Percentiles rank a stretch among this genome's conserved stretches.
These are phyloP conservation scores for Polytolypa hystricis DNA, from an alignment of 2,329 filamentous ascomycete species.

Conservation along the genomic window DNA sequence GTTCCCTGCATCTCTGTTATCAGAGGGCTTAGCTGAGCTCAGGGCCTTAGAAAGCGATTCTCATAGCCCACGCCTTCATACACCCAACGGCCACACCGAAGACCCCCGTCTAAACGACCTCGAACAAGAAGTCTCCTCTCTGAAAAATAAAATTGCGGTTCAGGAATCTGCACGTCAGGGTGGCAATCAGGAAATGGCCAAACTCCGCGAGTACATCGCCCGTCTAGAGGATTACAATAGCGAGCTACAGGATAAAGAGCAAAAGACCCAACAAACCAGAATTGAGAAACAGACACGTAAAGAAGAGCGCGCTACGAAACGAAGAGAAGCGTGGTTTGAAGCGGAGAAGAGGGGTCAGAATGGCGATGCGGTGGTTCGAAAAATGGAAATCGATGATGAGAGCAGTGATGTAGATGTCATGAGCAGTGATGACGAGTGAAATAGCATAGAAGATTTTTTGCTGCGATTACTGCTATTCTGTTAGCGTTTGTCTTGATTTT, in stretches of 20 bases:
- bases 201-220: slow-evolving; percentile 25
- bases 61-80: not conserved
- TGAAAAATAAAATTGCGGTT: slow-evolving; percentile 23
- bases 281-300: slow-evolving; percentile 26
- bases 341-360: slow-evolving; percentile 34
- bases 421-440: slow-evolving; percentile 20
- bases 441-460: no score
- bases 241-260: slow-evolving; percentile 30
- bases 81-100: slow-evolving; percentile 5
- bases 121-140: slow-evolving; percentile 27
- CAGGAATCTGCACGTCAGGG: slow-evolving; percentile 26
- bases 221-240: slow-evolving; percentile 28
- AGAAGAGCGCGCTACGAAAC: slow-evolving; percentile 29
- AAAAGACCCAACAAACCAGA: slow-evolving; percentile 22
- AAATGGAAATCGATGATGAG: slow-evolving; percentile 28
- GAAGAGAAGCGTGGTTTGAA: slow-evolving; percentile 34
- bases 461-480: no score
- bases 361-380: slow-evolving; percentile 28
- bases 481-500: no score
- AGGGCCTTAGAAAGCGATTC: slow-evolving; percentile 16
- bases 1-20: slow-evolving; percentile 28
- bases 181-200: slow-evolving; percentile 24
- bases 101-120: slow-evolving; percentile 22
- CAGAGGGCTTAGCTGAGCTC: slow-evolving; percentile 32
- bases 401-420: slow-evolving; percentile 27